A percentile compares a stretch with the other conserved stretches of the same genome.
phyloP scores from a whole-genome alignment of 2,329 filamentous ascomycete genomes.

The Stenocarpella maydis region DNA sequence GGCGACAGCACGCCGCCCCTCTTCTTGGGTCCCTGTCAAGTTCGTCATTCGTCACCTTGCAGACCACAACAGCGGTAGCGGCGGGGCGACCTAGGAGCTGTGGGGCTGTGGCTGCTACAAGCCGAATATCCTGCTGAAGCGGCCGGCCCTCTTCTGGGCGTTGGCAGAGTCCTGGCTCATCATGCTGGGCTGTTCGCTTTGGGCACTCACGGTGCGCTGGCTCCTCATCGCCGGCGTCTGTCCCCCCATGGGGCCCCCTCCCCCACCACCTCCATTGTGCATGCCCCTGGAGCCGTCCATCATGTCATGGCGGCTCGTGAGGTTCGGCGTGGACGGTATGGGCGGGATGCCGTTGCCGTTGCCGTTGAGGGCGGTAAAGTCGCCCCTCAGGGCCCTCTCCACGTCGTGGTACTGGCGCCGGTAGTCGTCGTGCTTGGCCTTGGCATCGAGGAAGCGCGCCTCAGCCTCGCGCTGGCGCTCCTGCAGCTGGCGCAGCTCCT shows the following conservation, averaged over 20 bases:
- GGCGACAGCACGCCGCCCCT: neutral
- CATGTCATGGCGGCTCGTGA: slow-evolving; percentile 17
- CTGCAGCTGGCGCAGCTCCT: slow-evolving; percentile 51
- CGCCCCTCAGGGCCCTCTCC: slow-evolving; percentile 51
- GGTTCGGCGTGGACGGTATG: slow-evolving; percentile 29
- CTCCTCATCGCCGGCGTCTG: slow-evolving; percentile 28
- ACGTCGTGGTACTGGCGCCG: slow-evolving; percentile 52
- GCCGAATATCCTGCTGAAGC: slow-evolving; percentile 33
- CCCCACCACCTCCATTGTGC: neutral
- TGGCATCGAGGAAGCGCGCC: slow-evolving; percentile 52
- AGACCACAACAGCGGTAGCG: neutral
- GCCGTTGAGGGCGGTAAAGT: slow-evolving; percentile 38
- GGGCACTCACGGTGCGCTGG: slow-evolving; percentile 30
- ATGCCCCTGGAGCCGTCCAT: neutral
- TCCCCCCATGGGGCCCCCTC: neutral
- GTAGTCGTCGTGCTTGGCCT: slow-evolving; percentile 55
- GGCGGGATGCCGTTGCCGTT: slow-evolving; percentile 1
- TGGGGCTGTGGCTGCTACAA: neutral
- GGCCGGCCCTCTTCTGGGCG: slow-evolving; percentile 32
- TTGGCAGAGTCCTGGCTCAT: slow-evolving; percentile 32
- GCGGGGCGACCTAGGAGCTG: too few relatives aligned
- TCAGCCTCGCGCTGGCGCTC: slow-evolving; percentile 52
- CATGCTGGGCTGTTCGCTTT: slow-evolving; percentile 32
- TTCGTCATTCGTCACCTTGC: neutral
- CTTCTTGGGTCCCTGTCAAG: too few relatives aligned